Evolutionary conservation across 2,329 filamentous ascomycete genomes (phyloP).

Genomic region (Aspergillus fumigatiaffinis): DNA sequence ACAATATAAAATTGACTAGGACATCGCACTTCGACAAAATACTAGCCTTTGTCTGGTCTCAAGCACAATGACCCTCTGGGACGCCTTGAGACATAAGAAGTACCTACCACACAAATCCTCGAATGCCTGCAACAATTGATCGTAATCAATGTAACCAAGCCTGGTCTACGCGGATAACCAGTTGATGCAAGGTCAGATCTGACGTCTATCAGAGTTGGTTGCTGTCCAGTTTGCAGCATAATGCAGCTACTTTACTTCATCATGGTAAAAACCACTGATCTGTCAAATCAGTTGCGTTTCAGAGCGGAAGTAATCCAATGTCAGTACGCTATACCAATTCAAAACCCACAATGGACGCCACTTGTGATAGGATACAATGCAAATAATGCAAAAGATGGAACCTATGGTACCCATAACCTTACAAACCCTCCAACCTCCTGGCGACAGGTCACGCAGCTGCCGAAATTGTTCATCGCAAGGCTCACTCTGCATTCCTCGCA

Average conservation of each 20-base stretch:
- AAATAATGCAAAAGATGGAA: neutral
- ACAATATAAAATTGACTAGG: neutral
- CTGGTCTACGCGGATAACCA: neutral
- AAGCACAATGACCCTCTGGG: neutral
- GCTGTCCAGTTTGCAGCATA: neutral
- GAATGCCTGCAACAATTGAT: neutral
- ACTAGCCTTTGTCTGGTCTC: too few relatives aligned
- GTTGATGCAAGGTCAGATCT: neutral
- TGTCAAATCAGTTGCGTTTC: neutral
- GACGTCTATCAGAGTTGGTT: neutral
- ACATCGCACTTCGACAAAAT: neutral
- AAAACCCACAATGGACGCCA: neutral
- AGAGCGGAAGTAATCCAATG: neutral
- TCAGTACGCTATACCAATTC: neutral
- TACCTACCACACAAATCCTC: neutral
- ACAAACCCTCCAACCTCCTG: constrained; percentile 86
- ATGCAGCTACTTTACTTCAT: neutral
- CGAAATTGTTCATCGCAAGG: constrained; percentile 94
- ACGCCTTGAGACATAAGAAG: neutral
- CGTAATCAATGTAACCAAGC: neutral
- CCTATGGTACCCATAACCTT: constrained; percentile 76
- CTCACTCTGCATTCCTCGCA: constrained; percentile 95
- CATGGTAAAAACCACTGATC: neutral
- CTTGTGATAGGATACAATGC: neutral
- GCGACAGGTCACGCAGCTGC: constrained; percentile 91